Evolutionary conservation across 257 asterid species (phyloP).

Genomic region (Solanum tacnaense): DNA sequence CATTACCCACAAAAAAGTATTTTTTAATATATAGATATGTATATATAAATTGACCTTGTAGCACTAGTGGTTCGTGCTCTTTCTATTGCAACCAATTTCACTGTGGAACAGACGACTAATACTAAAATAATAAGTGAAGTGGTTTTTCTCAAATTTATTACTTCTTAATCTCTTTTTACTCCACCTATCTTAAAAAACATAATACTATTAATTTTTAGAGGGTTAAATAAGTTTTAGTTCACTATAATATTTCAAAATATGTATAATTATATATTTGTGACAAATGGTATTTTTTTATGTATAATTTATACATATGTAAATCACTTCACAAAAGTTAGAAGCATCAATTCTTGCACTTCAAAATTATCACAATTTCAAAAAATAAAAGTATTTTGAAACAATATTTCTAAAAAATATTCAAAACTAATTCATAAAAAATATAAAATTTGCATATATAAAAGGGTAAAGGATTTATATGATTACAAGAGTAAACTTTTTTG

Average conservation of each 20-base stretch:
- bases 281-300: neutral
- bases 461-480: neutral
- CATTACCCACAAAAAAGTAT: neutral
- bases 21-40: no score
- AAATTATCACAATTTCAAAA: neutral
- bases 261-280: neutral
- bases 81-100: neutral
- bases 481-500: neutral
- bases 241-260: neutral
- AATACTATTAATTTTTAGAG: neutral
- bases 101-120: neutral
- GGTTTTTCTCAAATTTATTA: no score
- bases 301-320: neutral
- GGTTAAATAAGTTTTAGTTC: neutral
- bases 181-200: no score
- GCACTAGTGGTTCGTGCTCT: neutral
- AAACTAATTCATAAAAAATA: neutral
- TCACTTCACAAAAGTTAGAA: neutral
- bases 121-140: neutral
- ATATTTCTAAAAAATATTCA: neutral
- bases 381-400: neutral
- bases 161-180: no score
- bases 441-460: neutral
- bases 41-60: neutral
- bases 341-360: neutral